Evolutionary conservation across 495 filamentous ascomycete species (phyloP), one percentile per base, ranked within the genome.

Genomic region (Astrothelium subdiscretum): DNA sequence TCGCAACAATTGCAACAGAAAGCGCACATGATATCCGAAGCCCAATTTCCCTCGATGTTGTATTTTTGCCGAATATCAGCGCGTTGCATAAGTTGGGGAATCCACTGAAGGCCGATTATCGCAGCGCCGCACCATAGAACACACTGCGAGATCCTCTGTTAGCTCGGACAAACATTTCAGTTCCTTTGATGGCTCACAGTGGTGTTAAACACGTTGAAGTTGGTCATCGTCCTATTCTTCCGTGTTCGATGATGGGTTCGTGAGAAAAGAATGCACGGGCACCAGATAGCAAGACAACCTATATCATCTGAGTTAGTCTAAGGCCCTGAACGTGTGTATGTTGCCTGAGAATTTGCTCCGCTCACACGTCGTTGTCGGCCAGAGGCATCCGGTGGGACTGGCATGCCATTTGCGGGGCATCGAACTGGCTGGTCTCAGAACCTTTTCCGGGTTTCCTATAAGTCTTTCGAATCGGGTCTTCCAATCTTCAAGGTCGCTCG

Each of bases 61-160:
- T 54, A 54, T 24, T 54, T 54, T 29, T 54, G 48, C 20, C 48
- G 48, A 5, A 54, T 26, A 5, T 54, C 48, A 24, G 48, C 48
- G 5, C 48, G 48, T 54, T 54, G 48, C 48, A 54, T 54, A n/a
- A 54, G 20, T 54, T 54, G 48, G 22, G 48, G 48, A n/a, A 54
- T 54, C 48, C 48, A 54, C 15, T 54, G 48, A 15, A 54, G 48
- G 29, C 48, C 48, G 8, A 54, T 5, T 1, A 24, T 20, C 8
- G 48, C 48, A 54, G 48, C 24, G 29, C 48, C 48, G 48, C 48
- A 54, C 48, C 48, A 54, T 54, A 54, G 0, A 15, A 54, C 8
- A 29, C 48, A 54, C 48, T 54, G 24, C 8, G 20, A 11, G 22
- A 54, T 54, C 20, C 26, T 15, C 2, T 54, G 29, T 26, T 54